Conservation (phyloP, 768 basidiomycete species). For the Lentinula raphanica region DNA sequence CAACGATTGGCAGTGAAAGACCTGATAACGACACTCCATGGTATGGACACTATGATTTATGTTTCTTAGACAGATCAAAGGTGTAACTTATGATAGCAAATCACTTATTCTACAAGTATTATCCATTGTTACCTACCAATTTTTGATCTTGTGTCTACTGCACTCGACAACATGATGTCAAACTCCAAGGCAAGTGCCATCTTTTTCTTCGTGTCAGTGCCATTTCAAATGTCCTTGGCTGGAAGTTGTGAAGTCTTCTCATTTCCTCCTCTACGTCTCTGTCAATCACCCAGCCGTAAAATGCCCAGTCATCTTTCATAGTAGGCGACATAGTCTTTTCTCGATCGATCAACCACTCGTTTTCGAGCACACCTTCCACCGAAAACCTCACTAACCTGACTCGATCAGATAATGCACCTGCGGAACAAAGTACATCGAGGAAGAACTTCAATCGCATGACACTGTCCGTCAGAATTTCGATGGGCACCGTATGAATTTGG, state of each 20-base stretch:
- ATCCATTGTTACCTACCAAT: too few species aligned
- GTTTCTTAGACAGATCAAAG: neutral
- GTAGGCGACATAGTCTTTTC: neutral
- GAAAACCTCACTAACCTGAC: neutral
- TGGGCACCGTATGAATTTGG: neutral
- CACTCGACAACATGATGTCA: neutral
- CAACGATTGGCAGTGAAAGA: neutral
- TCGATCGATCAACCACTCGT: neutral
- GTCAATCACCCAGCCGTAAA: neutral
- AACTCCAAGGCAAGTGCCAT: neutral
- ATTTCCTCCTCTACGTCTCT: neutral
- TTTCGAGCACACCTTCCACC: neutral
- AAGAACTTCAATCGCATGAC: neutral
- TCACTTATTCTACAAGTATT: neutral
- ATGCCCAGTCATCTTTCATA: neutral
- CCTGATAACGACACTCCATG: neutral
- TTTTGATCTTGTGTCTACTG: neutral
- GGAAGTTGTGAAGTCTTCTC: too few species aligned
- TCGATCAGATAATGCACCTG: constrained; percentile 1
- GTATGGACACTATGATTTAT: neutral
- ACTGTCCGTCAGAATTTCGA: neutral
- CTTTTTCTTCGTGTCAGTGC: neutral
- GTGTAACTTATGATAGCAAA: neutral
- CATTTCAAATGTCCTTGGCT: neutral
- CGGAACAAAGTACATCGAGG: neutral